Percentiles rank a stretch among this genome's conserved stretches.
Evolutionary conservation across 2,329 filamentous ascomycete species (phyloP).

Genomic region (Penicillium sp.): DNA sequence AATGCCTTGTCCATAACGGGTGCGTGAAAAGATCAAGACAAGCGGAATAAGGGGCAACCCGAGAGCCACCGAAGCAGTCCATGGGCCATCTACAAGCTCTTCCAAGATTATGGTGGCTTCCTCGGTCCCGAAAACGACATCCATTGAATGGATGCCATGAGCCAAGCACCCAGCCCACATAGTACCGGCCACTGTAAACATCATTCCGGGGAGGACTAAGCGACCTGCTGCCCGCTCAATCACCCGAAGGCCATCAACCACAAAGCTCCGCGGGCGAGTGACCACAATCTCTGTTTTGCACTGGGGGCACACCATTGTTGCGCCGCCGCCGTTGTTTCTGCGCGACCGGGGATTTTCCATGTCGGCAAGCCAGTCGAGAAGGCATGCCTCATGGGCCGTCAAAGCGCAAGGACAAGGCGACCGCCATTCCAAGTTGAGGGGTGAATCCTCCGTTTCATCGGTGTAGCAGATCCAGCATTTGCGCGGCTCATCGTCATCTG

Average conservation of each 20-base stretch:
- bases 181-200: constrained; percentile 50
- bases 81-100: constrained; percentile 36
- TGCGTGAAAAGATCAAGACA: constrained; percentile 65
- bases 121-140: constrained; percentile 63
- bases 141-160: constrained; percentile 63
- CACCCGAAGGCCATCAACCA: constrained; percentile 66
- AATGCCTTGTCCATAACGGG: constrained; percentile 61
- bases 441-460: constrained; percentile 62
- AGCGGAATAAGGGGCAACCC: constrained; percentile 68
- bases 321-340: constrained; percentile 49
- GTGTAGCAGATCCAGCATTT: constrained; percentile 71
- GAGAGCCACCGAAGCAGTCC: constrained; percentile 54
- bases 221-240: constrained; percentile 57
- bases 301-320: constrained; percentile 77
- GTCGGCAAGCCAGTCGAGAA: constrained; percentile 92
- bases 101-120: constrained; percentile 57
- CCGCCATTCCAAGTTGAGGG: constrained; percentile 68
- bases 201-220: constrained; percentile 64
- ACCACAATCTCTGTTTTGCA: constrained; percentile 82
- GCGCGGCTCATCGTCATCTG: constrained; percentile 39
- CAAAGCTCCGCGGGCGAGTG: constrained; percentile 68
- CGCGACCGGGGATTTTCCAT: constrained; percentile 64
- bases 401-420: constrained; percentile 88
- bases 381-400: constrained; percentile 83
- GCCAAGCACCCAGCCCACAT: constrained; percentile 54